Evolutionary conservation across 1,284 basidiomycete genomes (phyloP), one percentile per base, ranked within the genome.

Genomic region (Tremellales sp.): DNA sequence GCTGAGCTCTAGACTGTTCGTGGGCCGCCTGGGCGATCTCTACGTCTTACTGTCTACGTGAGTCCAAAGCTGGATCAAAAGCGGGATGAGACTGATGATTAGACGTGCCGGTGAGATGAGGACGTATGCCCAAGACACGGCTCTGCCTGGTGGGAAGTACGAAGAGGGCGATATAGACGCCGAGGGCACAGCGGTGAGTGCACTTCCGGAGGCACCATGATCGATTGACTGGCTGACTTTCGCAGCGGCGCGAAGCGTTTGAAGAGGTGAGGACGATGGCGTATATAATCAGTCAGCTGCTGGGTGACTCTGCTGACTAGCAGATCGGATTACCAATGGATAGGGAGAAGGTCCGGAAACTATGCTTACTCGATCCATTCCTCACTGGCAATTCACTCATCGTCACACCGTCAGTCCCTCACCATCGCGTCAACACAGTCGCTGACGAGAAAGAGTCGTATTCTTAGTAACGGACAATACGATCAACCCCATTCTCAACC

Each of bases 241-340:
- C 13, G 23, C 29, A 87, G 86, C 74, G 87, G 52, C 78, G 87
- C 25, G 84, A 86, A 67, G 84, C 84, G 0, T 85, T 79, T 51
- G 84, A 86, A 64, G 84, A 86, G 77, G 84, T 84, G n/a, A n/a
- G n/a, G n/a, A n/a, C n/a, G n/a, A n/a, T n/a, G n/a, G n/a, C n/a
- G n/a, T n/a, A 40, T 36, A 26, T n/a, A 25, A 21, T 1, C n/a
- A 15, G 40, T 19, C 10, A n/a, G n/a, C n/a, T n/a, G n/a, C n/a
- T n/a, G n/a, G n/a, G n/a, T n/a, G n/a, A n/a, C 22, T 29, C 4
- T 21, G 4, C 39, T 40, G 19, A 40, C 24, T n/a, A 52, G 35
- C 51, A 91, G 89, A 84, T 90, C 45, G 88, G 88, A n/a, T 75
- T 91, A 4, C 84, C 87, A 1, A 73, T 75, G 33, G 86, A 90